A percentile compares a stretch with the other conserved stretches of the same genome.
phyloP scores from a whole-genome alignment of 2,329 filamentous ascomycete genomes.

The Bipolaris gigantea region DNA sequence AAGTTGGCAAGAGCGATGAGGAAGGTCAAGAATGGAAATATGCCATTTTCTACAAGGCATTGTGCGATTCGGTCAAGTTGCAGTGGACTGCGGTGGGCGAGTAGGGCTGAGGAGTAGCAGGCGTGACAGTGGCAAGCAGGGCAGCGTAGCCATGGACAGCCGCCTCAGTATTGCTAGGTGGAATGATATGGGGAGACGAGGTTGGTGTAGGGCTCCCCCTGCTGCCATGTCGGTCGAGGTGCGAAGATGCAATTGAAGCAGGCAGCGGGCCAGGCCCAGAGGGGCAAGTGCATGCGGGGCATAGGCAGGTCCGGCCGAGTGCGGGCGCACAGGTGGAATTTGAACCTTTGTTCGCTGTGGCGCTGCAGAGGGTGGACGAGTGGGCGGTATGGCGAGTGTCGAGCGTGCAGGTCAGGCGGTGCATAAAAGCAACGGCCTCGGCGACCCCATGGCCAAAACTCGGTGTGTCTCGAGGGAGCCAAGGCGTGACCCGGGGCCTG shows the following conservation, averaged over 20 bases:
- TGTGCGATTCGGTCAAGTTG: not conserved
- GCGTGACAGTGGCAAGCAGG: too few species aligned
- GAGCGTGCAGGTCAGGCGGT: constrained; percentile 19
- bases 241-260: not conserved
- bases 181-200: not conserved
- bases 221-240: not conserved
- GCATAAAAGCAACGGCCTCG: constrained; percentile 18
- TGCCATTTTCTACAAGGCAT: not conserved
- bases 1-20: not conserved
- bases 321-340: not conserved
- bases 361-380: too few species aligned
- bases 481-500: not conserved
- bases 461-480: not conserved
- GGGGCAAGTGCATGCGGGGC: not conserved
- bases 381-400: constrained; percentile 13
- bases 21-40: not conserved
- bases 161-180: too few species aligned
- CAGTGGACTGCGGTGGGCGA: not conserved
- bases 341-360: not conserved
- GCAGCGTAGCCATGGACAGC: too few species aligned
- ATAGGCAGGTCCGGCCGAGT: not conserved
- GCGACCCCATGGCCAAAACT: constrained; percentile 5
- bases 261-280: not conserved
- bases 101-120: too few species aligned
- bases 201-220: not conserved